Base-by-base conservation (phyloP, 2,329 filamentous ascomycete species). In the Metarhizium album region DNA sequence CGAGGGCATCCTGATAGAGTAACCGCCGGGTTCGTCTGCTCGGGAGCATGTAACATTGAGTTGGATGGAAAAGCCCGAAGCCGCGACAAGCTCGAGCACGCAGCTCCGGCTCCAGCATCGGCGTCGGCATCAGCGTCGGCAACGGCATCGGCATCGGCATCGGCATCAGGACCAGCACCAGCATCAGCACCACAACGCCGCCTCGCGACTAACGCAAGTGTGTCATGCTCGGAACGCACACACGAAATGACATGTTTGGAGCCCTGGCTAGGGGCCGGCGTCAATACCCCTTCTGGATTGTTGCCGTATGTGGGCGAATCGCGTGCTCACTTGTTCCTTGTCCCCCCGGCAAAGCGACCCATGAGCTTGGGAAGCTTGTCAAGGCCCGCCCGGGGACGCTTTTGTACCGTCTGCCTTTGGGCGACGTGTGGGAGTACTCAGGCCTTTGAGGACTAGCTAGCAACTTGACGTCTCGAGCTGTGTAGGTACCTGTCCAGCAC, bases 301-400 rank as follows among this genome's bases (percentile, higher is more conserved):
- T 23, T 24, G 14, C 22, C 42, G 49, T 46, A 50, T 42, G 7
- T 38, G 43, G 45, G 37, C 49, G 49, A 50, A 50, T 50, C 45
- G 37, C 27, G 20, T 46, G 49, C 35, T 7, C n/a, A 9, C 13
- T 49, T 7, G 27, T 18, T 45, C 47, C 47, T n/a, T n/a, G n/a
- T n/a, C n/a, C n/a, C n/a, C n/a, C n/a, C n/a, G n/a, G n/a, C n/a
- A n/a, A n/a, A n/a, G n/a, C n/a, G n/a, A n/a, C 47, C 47, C 40
- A 18, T 49, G 45, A 49, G 16, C 33, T 13, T 13, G 11, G 13
- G 16, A 46, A 48, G 40, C 47, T 49, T 49, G 45, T 49, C 40
- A 49, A 13, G 40, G 47, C 38, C 40, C 27, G 24, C 27, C 24
- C 22, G n/a, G n/a, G n/a, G n/a, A n/a, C n/a, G n/a, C n/a, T n/a